Percentiles rank a stretch among this genome's conserved stretches.
These are phyloP conservation scores for Talaromyces sp. DNA, from an alignment of 2,329 filamentous ascomycete genomes.

Conservation along the genomic window DNA sequence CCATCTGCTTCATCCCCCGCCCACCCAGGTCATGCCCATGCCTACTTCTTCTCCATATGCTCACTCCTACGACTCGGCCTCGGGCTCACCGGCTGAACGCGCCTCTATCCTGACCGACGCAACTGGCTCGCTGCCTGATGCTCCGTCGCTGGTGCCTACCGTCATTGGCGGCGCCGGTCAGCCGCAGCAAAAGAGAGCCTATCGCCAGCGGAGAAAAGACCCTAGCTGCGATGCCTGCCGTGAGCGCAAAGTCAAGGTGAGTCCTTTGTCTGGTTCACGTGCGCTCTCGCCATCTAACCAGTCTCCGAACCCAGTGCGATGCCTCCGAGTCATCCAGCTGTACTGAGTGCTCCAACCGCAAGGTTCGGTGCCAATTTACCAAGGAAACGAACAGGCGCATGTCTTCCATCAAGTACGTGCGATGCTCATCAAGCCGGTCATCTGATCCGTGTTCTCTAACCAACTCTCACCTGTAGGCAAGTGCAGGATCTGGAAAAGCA, in stretches of 20 bases:
- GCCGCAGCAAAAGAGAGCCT: constrained; percentile 78
- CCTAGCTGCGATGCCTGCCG: constrained; percentile 96
- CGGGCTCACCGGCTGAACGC: constrained; percentile 35
- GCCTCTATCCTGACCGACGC: constrained; percentile 30
- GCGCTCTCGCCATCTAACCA: not conserved
- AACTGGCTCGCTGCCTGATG: constrained; percentile 36
- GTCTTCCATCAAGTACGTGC: constrained; percentile 85
- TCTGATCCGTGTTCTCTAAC: not conserved
- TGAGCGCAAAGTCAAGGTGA: constrained; percentile 67
- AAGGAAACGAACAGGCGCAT: constrained; percentile 98
- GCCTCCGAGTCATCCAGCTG: constrained; percentile 94
- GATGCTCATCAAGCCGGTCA: constrained; percentile 2
- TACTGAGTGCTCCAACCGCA: constrained; percentile 93
- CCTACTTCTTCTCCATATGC: constrained; percentile 25
- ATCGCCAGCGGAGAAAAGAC: constrained; percentile 90
- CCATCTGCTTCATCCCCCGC: constrained; percentile 35
- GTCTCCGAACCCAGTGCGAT: constrained; percentile 59
- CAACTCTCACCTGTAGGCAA: constrained; percentile 47
- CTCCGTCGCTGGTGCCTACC: constrained; percentile 22
- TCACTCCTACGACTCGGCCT: constrained; percentile 36
- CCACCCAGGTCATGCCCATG: constrained; percentile 21
- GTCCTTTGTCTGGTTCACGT: not conserved
- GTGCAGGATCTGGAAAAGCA: constrained; percentile 96
- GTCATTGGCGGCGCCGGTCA: constrained; percentile 49
- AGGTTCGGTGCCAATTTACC: constrained; percentile 97